phyloP scores from a whole-genome alignment of 2,329 filamentous ascomycete species.

The Fusarium incarnatum region DNA sequence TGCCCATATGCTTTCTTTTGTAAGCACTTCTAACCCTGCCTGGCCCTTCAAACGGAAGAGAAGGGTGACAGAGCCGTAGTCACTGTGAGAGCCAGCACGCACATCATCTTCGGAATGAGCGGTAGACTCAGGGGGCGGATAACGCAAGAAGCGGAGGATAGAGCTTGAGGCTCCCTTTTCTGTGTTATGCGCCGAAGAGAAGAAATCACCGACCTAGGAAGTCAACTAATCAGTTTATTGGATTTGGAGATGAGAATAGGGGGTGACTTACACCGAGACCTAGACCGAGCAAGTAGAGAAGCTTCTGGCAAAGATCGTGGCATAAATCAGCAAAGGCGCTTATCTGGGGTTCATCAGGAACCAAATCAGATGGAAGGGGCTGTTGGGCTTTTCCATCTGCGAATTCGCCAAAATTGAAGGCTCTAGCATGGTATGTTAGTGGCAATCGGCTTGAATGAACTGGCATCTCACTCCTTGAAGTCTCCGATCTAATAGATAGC shows the following conservation, averaged over 20 bases:
- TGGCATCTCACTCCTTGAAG: slow-evolving; percentile 79
- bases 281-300: slow-evolving; percentile 81
- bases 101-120: slow-evolving; percentile 69
- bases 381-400: slow-evolving; percentile 76
- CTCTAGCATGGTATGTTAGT: slow-evolving; percentile 62
- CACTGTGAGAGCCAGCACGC: slow-evolving; percentile 90
- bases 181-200: slow-evolving; percentile 63
- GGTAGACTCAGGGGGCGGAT: slow-evolving; percentile 66
- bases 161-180: slow-evolving; percentile 62
- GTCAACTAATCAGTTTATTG: slow-evolving; percentile 14
- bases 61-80: slow-evolving; percentile 80
- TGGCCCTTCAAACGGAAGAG: slow-evolving; percentile 89
- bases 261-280: slow-evolving; percentile 71
- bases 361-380: slow-evolving; percentile 75
- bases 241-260: background rate
- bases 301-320: slow-evolving; percentile 75
- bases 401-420: slow-evolving; percentile 92
- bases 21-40: slow-evolving; percentile 85
- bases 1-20: slow-evolving; percentile 66
- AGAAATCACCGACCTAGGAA: slow-evolving; percentile 63
- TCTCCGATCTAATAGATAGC: slow-evolving; percentile 73
- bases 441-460: background rate
- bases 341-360: slow-evolving; percentile 69
- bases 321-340: slow-evolving; percentile 76
- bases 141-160: slow-evolving; percentile 78